A percentile compares a stretch with the other conserved stretches of the same genome.
Evolutionary conservation across 345 rosid species (phyloP).

Genomic region (Gossypium thurberi): DNA sequence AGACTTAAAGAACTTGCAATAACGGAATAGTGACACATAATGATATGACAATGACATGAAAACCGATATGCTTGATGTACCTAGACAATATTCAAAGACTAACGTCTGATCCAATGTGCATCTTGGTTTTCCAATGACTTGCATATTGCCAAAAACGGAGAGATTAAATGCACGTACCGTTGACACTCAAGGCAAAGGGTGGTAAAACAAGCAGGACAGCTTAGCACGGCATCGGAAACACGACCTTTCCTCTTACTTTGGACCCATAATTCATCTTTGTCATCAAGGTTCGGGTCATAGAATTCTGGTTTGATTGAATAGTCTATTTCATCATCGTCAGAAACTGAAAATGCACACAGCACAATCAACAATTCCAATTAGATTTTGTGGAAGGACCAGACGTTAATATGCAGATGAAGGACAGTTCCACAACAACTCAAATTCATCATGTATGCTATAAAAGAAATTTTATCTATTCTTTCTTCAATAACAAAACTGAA

Average conservation of each 20-base stretch:
- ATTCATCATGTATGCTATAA: not conserved
- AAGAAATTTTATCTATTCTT: not conserved
- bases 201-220: constrained; percentile 87
- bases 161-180: constrained; percentile 35
- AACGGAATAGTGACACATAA: not conserved
- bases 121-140: not conserved
- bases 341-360: constrained; percentile 34
- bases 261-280: constrained; percentile 64
- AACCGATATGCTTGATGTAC: not conserved
- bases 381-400: not conserved
- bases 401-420: not conserved
- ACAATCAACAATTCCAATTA: not conserved
- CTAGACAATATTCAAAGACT: not conserved
- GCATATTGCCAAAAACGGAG: not conserved
- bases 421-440: not conserved
- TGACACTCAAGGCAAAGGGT: constrained; percentile 74
- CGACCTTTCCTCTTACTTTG: constrained; percentile 44
- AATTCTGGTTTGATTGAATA: constrained; percentile 62
- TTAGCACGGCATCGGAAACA: constrained; percentile 68
- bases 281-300: constrained; percentile 64
- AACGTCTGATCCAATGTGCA: not conserved
- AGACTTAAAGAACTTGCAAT: not conserved
- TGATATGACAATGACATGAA: not conserved
- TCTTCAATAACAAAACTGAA: not conserved
- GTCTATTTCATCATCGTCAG: constrained; percentile 73